Percentiles rank a stretch among this genome's conserved stretches.
Conservation (phyloP, 768 basidiomycete species). For the Tylopilus rubrobrunneus region DNA sequence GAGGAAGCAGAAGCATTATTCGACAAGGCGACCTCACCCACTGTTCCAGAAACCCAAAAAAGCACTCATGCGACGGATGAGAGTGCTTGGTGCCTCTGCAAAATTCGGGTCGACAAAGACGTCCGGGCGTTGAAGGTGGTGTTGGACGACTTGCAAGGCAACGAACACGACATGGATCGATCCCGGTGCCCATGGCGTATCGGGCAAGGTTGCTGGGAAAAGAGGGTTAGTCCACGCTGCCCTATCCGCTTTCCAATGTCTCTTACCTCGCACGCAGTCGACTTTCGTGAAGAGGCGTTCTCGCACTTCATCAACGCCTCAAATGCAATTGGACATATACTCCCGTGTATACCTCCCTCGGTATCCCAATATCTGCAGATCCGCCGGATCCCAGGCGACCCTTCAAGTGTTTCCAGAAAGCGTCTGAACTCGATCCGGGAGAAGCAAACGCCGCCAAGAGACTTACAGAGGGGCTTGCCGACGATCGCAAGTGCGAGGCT, state of each 20-base stretch:
- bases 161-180: constrained; percentile 51
- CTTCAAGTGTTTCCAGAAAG: constrained; percentile 96
- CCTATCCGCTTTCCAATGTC: neutral
- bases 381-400: constrained; percentile 83
- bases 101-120: constrained; percentile 51
- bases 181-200: constrained; percentile 85
- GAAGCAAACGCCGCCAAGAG: constrained; percentile 82
- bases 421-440: constrained; percentile 91
- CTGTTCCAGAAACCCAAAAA: constrained; percentile 42
- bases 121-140: constrained; percentile 47
- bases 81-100: constrained; percentile 70
- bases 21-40: constrained; percentile 46
- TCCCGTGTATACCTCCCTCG: constrained; percentile 90
- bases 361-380: constrained; percentile 62
- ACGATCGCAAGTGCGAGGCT: constrained; percentile 72
- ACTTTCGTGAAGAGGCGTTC: constrained; percentile 63
- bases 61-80: constrained; percentile 75
- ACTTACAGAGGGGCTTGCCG: constrained; percentile 86
- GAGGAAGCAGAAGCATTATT: constrained; percentile 62
- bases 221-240: constrained; percentile 50
- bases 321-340: constrained; percentile 75
- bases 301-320: constrained; percentile 74
- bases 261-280: constrained; percentile 32
- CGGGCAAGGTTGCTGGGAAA: constrained; percentile 71
- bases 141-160: constrained; percentile 39